phyloP scores from a whole-genome alignment of 495 filamentous ascomycete species.

The Lasiosphaeria miniovina region DNA sequence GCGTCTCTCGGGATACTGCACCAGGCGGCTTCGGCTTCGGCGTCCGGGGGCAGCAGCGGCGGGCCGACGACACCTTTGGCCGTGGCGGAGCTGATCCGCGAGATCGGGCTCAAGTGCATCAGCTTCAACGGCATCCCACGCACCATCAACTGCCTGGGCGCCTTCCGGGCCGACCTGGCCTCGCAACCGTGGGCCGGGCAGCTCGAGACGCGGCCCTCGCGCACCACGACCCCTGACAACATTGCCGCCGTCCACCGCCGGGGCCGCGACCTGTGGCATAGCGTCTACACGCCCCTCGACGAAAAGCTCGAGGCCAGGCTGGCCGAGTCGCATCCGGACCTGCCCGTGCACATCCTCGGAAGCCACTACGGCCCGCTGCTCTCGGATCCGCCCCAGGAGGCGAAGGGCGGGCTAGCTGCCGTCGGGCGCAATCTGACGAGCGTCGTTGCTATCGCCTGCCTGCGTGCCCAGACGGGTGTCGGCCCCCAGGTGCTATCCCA shows the following conservation, averaged over 20 bases:
- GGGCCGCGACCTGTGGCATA: slow-evolving; percentile 64
- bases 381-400: slow-evolving; percentile 55
- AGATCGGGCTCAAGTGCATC: slow-evolving; percentile 78
- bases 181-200: slow-evolving; percentile 24
- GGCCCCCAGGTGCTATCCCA: slow-evolving; percentile 75
- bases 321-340: slow-evolving; percentile 66
- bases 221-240: slow-evolving; percentile 46
- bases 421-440: slow-evolving; percentile 64
- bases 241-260: slow-evolving; percentile 50
- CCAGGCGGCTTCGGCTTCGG: slow-evolving; percentile 43
- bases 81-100: slow-evolving; percentile 71
- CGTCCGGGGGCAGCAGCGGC: slow-evolving; percentile 4
- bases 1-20: slow-evolving; percentile 38
- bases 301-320: slow-evolving; percentile 64
- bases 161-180: slow-evolving; percentile 54
- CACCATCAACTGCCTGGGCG: slow-evolving; percentile 72
- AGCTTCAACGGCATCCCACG: slow-evolving; percentile 81
- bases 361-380: slow-evolving; percentile 68
- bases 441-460: slow-evolving; percentile 64
- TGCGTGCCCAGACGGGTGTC: slow-evolving; percentile 73
- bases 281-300: slow-evolving; percentile 70
- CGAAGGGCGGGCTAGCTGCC: slow-evolving; percentile 32
- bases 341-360: slow-evolving; percentile 72
- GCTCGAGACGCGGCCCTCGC: slow-evolving; percentile 50
- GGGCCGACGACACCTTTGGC: slow-evolving; percentile 37